Base-by-base conservation (phyloP, 257 asterid species). In the Marsdenia floribunda region DNA sequence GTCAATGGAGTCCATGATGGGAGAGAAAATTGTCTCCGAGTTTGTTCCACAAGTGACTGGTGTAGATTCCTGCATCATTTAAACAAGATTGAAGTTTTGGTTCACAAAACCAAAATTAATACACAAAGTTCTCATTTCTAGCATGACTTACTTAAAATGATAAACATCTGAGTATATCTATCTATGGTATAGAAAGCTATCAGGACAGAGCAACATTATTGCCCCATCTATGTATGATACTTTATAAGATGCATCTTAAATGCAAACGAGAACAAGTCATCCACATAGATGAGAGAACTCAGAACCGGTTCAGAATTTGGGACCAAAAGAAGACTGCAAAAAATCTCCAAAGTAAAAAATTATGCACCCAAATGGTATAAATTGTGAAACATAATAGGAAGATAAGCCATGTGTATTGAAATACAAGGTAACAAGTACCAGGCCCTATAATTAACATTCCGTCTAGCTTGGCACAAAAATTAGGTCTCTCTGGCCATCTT, bases 11-110 rank as follows among this genome's bases (percentile, higher is more conserved):
- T 90, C 96, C 80, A 86, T 76, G 79, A 88, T 83, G 24, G 93
- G 93, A 35, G 97, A 93, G 80, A 91, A 91, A 70, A 93, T 90
- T n/a, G 96, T 86, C 80, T 88, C 96, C 22, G 83, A 74, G 86
- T 89, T 86, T 77, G 95, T 78, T 37, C 89, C 35, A 81, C 89
- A 85, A 58, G 86, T 71, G 74, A 87, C 78, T 77, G 81, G 29
- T 57, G 83, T 74, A 72, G 87, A 80, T 73, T 86, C 96, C 98
- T 91, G 76, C 83, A 74, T 49, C 16, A 58, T 52, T 76, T 63
- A 68, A 76, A 60, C 12, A 65, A 50, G 33, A 76, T 63, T 59
- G 58, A 60, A 74, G 73, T 76, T 61, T 55, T 74, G 78, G 47
- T 33, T 54, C 37, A 13, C 26, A 47, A 35, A 9, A 29, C 6